Evolutionary conservation across 2,329 filamentous ascomycete species (phyloP), one percentile per base, ranked within the genome.

Genomic region (Colletotrichum sp.): DNA sequence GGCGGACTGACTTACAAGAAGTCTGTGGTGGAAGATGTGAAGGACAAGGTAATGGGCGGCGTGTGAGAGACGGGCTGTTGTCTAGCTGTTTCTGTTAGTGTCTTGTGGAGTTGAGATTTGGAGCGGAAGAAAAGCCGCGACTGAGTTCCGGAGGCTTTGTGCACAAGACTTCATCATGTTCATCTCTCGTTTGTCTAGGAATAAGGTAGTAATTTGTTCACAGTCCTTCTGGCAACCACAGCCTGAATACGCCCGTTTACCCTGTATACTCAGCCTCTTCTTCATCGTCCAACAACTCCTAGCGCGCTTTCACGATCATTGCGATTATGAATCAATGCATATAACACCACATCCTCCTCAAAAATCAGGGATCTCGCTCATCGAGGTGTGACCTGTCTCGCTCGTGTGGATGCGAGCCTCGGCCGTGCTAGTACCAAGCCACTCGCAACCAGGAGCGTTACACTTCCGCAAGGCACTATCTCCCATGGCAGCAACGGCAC

Each of bases 381-480:
- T 88, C 44, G 79, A 80, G 16, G 86, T 87, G 81, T 94, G 93
- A 0, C 91, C 90, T 2, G 92, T 94, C 77, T 91, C 88, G 52
- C 85, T 85, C 5, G 90, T 90, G 82, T 95, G 93, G 76, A 87
- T 84, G 8, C 88, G 85, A 2, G 92, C 91, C 60, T 88, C 89
- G 77, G 85, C 87, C 81, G 94, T 88, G 2, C 95, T 94, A 73
- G 92, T 91, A 0, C 94, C 92, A 13, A 92, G 89, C 86, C 92
- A 92, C 1, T 90, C 89, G 80, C 95, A 96, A 2, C 86, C 81
- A 34, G 79, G 80, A 6, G 87, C 85, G 77, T 95, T 95, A 83
- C 96, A 99, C 80, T 89, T 92, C 73, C 98, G 91, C 34, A 91
- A 89, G 81, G 98, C 96, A 5, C 92, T 93, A 8, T 76, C 74